Conservation (phyloP, 2,329 filamentous ascomycete genomes). For the Fusarium pseudograminearum region DNA sequence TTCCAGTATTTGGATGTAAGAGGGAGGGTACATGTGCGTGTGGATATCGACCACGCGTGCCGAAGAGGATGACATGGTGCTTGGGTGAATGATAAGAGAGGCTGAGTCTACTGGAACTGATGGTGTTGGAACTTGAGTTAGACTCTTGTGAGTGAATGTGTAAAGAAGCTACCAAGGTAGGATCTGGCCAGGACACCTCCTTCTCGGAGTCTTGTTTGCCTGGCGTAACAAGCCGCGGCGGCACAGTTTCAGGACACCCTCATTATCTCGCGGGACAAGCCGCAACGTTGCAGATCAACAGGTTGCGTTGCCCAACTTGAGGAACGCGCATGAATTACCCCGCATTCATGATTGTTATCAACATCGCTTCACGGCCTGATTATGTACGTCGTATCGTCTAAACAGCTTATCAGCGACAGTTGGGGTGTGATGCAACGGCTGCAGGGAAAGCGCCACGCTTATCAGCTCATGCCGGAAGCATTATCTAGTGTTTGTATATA, state of each 20-base stretch:
- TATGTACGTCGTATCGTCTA: conserved; percentile 5
- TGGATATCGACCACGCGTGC: conserved; percentile 72
- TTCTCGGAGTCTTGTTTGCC: background rate
- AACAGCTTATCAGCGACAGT: conserved; percentile 31
- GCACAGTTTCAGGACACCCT: conserved; percentile 3
- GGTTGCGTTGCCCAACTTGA: conserved; percentile 15
- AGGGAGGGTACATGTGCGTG: conserved; percentile 77
- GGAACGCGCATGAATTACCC: conserved; percentile 26
- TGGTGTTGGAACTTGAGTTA: background rate
- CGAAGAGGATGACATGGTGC: conserved; percentile 52
- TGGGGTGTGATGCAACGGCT: conserved; percentile 20
- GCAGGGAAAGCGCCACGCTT: conserved; percentile 12
- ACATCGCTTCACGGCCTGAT: background rate
- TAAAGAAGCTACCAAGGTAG: background rate
- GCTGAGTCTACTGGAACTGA: background rate
- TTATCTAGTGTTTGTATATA: conserved; percentile 1
- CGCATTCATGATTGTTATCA: conserved; percentile 30
- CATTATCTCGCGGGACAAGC: conserved; percentile 23
- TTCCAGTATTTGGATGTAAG: conserved; percentile 71
- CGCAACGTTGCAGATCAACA: conserved; percentile 31
- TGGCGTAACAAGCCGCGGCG: conserved; percentile 6
- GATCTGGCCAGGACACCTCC: background rate
- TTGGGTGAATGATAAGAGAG: background rate
- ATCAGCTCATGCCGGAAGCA: conserved; percentile 8
- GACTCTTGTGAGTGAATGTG: background rate